Evolutionary conservation across 352 stramenopile species (phyloP).

Genomic region (Phytophthora foliorum): DNA sequence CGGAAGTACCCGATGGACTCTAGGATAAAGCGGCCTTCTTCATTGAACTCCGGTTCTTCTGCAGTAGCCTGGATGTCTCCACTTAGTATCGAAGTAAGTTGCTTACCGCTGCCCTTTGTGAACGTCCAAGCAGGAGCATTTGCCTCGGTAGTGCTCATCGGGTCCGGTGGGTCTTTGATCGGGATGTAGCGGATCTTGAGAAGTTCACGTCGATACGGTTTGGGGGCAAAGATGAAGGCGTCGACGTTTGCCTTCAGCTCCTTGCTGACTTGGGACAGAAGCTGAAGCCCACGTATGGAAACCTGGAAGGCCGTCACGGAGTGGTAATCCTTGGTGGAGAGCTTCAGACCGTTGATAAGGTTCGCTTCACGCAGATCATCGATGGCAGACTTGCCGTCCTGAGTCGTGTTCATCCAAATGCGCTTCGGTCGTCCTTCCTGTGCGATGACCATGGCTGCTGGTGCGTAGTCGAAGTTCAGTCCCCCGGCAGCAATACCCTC

Average conservation of each 20-base stretch:
- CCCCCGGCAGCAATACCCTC: conserved; percentile 66
- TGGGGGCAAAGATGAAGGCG: conserved; percentile 66
- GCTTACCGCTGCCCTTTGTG: conserved; percentile 44
- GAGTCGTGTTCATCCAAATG: conserved; percentile 76
- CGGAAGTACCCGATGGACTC: conserved; percentile 89
- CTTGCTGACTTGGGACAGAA: conserved; percentile 57
- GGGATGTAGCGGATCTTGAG: conserved; percentile 72
- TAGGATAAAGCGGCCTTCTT: conserved; percentile 49
- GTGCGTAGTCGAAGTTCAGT: conserved; percentile 76
- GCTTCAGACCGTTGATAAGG: conserved; percentile 71
- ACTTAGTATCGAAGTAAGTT: conserved; percentile 30
- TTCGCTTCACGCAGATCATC: conserved; percentile 69
- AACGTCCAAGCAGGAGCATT: conserved; percentile 49
- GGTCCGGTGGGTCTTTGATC: conserved; percentile 52
- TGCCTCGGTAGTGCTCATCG: conserved; percentile 8
- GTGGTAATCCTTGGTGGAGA: conserved; percentile 74
- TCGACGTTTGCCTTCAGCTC: conserved; percentile 60
- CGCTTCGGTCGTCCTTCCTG: conserved; percentile 61
- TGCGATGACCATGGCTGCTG: conserved; percentile 61
- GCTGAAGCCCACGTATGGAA: conserved; percentile 51
- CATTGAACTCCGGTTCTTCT: conserved; percentile 39
- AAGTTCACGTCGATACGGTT: conserved; percentile 62
- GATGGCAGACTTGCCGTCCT: conserved; percentile 73
- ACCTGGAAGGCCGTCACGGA: conserved; percentile 74
- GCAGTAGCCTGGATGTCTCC: conserved; percentile 19